These are phyloP conservation scores for Aspergillus spinulosporus DNA, from an alignment of 2,329 filamentous ascomycete genomes.

Conservation along the genomic window DNA sequence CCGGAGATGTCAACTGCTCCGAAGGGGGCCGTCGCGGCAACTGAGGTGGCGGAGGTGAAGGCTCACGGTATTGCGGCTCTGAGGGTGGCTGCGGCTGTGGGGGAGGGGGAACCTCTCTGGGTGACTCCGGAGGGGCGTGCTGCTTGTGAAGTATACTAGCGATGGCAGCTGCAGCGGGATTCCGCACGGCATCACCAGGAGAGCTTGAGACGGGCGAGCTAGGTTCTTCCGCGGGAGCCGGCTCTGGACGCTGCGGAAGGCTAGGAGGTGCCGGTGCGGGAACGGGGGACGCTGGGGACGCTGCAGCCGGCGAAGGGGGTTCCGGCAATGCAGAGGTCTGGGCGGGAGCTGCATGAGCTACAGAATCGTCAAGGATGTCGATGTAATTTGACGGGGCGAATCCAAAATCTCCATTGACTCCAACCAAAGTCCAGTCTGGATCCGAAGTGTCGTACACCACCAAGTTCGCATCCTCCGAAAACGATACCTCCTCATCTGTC, in stretches of 20 bases:
- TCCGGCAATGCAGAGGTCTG: slow-evolving; percentile 32
- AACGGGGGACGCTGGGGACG: slow-evolving; percentile 17
- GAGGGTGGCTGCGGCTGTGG: slow-evolving; percentile 55
- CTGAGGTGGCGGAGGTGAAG: slow-evolving; percentile 52
- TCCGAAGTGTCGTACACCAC: slow-evolving; percentile 87
- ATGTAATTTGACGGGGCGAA: slow-evolving; percentile 98
- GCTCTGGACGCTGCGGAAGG: slow-evolving; percentile 33
- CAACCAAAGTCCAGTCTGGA: slow-evolving; percentile 94
- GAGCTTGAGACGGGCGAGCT: slow-evolving; percentile 30
- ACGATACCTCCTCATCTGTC: slow-evolving; percentile 96
- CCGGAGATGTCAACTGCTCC: slow-evolving; percentile 54
- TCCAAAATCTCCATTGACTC: slow-evolving; percentile 79
- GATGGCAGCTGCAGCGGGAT: slow-evolving; percentile 58
- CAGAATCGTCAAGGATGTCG: slow-evolving; percentile 58
- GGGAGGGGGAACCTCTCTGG: slow-evolving; percentile 36
- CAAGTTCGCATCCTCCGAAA: slow-evolving; percentile 81
- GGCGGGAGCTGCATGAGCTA: not conserved
- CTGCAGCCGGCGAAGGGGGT: slow-evolving; percentile 22
- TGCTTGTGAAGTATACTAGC: slow-evolving; percentile 50
- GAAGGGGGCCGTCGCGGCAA: slow-evolving; percentile 65
- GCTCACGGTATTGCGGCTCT: slow-evolving; percentile 61
- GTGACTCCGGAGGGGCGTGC: slow-evolving; percentile 34
- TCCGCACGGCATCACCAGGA: slow-evolving; percentile 48
- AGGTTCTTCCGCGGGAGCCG: slow-evolving; percentile 28
- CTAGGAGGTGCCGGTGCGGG: slow-evolving; percentile 45